Base-by-base conservation (phyloP, 768 basidiomycete species). In the Tephrocybe sp. region DNA sequence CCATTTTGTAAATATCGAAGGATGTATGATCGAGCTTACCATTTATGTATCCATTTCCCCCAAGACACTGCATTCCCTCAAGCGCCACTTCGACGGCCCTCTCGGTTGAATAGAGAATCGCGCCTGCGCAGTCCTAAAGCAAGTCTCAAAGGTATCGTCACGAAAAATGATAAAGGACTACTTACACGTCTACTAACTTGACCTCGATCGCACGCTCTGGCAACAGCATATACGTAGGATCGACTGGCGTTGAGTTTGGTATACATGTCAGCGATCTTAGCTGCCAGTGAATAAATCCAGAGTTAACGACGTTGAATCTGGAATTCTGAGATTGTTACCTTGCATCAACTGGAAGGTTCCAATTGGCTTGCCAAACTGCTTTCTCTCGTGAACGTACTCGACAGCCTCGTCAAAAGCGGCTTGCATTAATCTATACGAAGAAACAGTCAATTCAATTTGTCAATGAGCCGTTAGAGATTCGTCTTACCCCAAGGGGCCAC, bases 311-410 rank as follows among this genome's bases (percentile, higher is more conserved):
- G 49, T 53, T 55, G 46, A 52, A 46, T 26, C 3, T 3, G 53
- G 22, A 34, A 33, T 41, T 45, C 17, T 44, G 44, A 43, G 26
- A 19, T 16, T 54, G 71, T 61, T 63, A 83, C 93, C 94, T 80
- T 97, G 95, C 90, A 98, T 97, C 50, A 97, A 65, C 67, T 97
- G 94, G 76, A 97, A 96, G 31, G 87, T 87, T 17, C 89, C 95
- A 38, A 98, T 78, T 9, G 87, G 84, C 60, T 82, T 82, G 33
- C 87, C 91, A 59, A 98, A 98, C 64, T 98, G 95, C 67, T 92
- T 83, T 55, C 95, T 79, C 49, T 94, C 86, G 63, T 98, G 95
- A n/a, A 93, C 80, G 64, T 97, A 97, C 61, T 88, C 85, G 7
- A 92, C 76, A 9, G 89, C 86, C 55, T 85, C 75, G 65, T 97